Evolutionary conservation across 345 rosid species (phyloP), one percentile per base, ranked within the genome.

Genomic region (Raphanus sativus): DNA sequence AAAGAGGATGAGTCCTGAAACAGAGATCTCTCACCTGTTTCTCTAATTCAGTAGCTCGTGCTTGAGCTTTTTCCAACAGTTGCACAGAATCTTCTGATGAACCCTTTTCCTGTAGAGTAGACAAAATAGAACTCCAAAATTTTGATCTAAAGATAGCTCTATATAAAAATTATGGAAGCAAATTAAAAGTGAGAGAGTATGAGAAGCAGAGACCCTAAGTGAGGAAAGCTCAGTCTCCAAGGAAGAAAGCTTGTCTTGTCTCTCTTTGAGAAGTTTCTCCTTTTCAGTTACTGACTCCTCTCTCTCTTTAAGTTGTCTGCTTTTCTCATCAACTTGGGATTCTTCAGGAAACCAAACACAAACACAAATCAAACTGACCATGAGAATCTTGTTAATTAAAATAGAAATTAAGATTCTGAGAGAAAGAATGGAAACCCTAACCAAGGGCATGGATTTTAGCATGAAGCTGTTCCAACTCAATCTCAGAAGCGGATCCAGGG

Each of bases 21-120:
- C 34, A 25, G 70, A 67, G 6, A 34, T 42, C 42, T 62, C 62
- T 62, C 62, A 92, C 98, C 92, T 89, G 90, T 81, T 85, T 87
- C 85, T 91, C 91, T 80, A 93, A 87, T 71, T 91, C 96, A 28
- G 69, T 85, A 50, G 81, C 93, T 68, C 85, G 85, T 24, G 91
- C 95, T 61, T 91, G 84, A 45, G 95, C 93, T 82, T 88, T 91
- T 33, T 78, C 86, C 69, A 87, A 80, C 86, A 82, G 56, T 81
- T 88, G 92, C 13, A 86, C 88, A 45, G 86, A 86, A 84, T 86
- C 87, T 52, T 86, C 87, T 52, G 81, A 34, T 15, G 88, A 77
- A 75, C 84, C 92, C 15, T 87, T 87, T 79, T 87, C 81, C 98
- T 90, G 62, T 3, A 56, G 67, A 21, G 21, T 21, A 21, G 21